Percentiles rank a stretch among this genome's conserved stretches.
phyloP scores from a whole-genome alignment of 208 protist species.

The Crithidia bombi region DNA sequence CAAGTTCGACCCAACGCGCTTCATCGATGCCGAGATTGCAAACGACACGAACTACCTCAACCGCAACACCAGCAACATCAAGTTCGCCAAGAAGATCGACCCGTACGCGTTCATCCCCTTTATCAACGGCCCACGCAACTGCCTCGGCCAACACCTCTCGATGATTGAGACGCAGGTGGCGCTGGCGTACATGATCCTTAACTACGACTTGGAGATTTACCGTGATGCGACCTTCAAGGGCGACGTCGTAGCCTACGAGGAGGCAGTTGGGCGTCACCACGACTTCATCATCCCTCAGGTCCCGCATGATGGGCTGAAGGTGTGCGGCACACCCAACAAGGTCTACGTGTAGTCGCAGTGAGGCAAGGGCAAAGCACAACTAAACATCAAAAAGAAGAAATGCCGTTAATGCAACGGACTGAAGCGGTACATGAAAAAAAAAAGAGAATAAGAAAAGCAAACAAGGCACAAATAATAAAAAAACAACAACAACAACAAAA shows the following conservation, averaged over 20 bases:
- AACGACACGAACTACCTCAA: conserved; percentile 76
- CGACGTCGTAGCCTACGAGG: conserved; percentile 42
- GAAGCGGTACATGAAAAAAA: too few species aligned
- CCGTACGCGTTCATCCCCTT: conserved; percentile 92
- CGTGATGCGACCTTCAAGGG: conserved; percentile 32
- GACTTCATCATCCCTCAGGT: conserved; percentile 86
- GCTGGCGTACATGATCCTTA: conserved; percentile 72
- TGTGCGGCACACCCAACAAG: conserved; percentile 45
- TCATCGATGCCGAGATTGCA: conserved; percentile 78
- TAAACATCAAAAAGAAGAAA: conserved; percentile 16
- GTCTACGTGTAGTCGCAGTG: conserved; percentile 3
- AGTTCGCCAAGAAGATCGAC: conserved; percentile 74
- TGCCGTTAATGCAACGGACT: too few species aligned
- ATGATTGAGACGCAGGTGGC: conserved; percentile 90
- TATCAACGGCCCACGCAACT: conserved; percentile 93
- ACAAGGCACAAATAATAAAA: too few species aligned
- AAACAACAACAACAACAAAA: too few species aligned
- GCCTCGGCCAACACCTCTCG: conserved; percentile 91
- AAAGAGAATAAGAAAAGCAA: too few species aligned
- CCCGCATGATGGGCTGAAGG: conserved; percentile 79
- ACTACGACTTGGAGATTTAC: conserved; percentile 76
- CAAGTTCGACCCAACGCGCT: conserved; percentile 81
- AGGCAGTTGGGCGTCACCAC: conserved; percentile 76
- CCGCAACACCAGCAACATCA: conserved; percentile 32
- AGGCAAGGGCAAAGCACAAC: neutral